These are phyloP conservation scores for Pythium oligandrum DNA, from an alignment of 352 stramenopile genomes.

Conservation along the genomic window DNA sequence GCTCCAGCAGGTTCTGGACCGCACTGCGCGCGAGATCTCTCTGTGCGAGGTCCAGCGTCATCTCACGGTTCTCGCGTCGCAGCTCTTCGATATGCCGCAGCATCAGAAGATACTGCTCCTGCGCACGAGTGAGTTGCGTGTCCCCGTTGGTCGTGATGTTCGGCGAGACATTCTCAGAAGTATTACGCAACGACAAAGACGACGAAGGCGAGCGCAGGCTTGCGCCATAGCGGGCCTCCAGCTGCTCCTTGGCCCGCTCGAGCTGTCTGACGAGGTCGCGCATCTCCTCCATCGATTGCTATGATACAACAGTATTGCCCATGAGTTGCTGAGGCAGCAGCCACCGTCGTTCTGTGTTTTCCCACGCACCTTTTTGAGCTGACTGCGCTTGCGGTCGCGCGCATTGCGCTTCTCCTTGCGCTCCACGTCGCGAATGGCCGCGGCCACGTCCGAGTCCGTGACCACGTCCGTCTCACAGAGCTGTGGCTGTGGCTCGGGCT, in stretches of 20 bases:
- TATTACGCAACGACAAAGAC: slow-evolving; percentile 2
- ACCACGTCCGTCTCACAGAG: too few relatives aligned
- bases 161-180: not conserved
- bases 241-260: slow-evolving; percentile 37
- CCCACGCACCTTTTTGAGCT: slow-evolving; percentile 39
- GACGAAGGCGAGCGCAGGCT: not conserved
- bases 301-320: not conserved
- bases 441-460: too few relatives aligned
- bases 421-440: not conserved
- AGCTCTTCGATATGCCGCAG: slow-evolving; percentile 42
- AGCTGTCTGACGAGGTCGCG: slow-evolving; percentile 33
- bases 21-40: slow-evolving; percentile 46
- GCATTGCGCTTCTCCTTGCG: slow-evolving; percentile 38
- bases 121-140: slow-evolving; percentile 6
- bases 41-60: slow-evolving; percentile 31
- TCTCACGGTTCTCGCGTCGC: slow-evolving; percentile 35
- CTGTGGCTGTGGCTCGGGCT: too few relatives aligned
- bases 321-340: too few relatives aligned
- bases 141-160: slow-evolving; percentile 2
- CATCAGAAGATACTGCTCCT: slow-evolving; percentile 37
- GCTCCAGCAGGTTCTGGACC: slow-evolving; percentile 52
- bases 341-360: too few relatives aligned
- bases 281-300: slow-evolving; percentile 58
- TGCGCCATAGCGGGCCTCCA: slow-evolving; percentile 11
- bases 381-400: slow-evolving; percentile 48